Conservation (phyloP, 345 rosid species). For the Aethionema arabicum region DNA sequence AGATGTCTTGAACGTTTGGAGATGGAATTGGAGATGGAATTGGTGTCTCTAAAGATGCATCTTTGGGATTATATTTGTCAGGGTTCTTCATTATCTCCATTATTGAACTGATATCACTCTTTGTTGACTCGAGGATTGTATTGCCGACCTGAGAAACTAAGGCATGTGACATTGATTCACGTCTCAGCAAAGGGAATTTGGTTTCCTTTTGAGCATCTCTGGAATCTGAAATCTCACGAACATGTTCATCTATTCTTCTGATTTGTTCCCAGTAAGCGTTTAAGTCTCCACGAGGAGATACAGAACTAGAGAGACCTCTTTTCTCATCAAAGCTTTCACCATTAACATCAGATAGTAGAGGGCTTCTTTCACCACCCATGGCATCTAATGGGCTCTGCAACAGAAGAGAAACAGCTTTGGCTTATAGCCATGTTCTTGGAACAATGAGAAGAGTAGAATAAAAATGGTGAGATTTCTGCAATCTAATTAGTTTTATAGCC, state of each 20-base stretch:
- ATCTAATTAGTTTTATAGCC: constrained; percentile 17
- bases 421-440: not conserved
- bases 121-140: constrained; percentile 33
- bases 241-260: constrained; percentile 49
- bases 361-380: constrained; percentile 20
- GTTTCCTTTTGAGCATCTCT: constrained; percentile 34
- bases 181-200: constrained; percentile 35
- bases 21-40: constrained; percentile 26
- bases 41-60: constrained; percentile 16
- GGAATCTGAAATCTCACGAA: constrained; percentile 48
- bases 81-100: constrained; percentile 39
- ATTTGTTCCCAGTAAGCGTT: constrained; percentile 60
- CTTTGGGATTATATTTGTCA: constrained; percentile 28
- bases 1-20: constrained; percentile 55
- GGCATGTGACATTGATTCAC: constrained; percentile 42
- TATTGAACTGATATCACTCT: constrained; percentile 24
- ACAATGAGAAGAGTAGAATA: too few relatives aligned
- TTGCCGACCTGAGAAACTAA: constrained; percentile 41
- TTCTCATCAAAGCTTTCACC: constrained; percentile 36
- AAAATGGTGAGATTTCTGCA: constrained; percentile 14
- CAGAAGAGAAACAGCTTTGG: not conserved
- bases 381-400: constrained; percentile 36
- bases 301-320: constrained; percentile 35
- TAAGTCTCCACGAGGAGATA: constrained; percentile 45
- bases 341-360: constrained; percentile 13